Evolutionary conservation across 441 rosid genomes (phyloP).

Genomic region (Euphorbia celastroides): DNA sequence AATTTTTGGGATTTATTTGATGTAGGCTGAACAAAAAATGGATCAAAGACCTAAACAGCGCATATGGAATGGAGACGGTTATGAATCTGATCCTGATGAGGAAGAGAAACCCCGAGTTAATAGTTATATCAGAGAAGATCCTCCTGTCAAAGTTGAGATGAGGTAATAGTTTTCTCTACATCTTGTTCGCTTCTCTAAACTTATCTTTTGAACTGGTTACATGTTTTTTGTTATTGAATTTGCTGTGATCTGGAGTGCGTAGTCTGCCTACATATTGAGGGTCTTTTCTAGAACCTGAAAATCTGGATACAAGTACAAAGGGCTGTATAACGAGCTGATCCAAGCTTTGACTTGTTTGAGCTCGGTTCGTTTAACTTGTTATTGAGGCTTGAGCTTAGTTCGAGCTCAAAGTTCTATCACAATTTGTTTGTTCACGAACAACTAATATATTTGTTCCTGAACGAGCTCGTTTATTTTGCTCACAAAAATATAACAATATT

Average conservation of each 20-base stretch:
- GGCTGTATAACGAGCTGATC: too few relatives aligned
- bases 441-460: too few relatives aligned
- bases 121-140: conserved; percentile 28
- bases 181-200: background rate
- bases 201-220: background rate
- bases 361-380: too few relatives aligned
- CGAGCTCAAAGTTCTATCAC: too few relatives aligned
- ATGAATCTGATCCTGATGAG: conserved; percentile 72
- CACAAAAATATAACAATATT: too few relatives aligned
- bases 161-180: conserved; percentile 26
- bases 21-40: conserved; percentile 77
- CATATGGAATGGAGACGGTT: conserved; percentile 74
- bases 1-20: conserved; percentile 14
- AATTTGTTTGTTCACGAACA: too few relatives aligned
- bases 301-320: too few relatives aligned
- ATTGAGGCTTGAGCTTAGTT: too few relatives aligned
- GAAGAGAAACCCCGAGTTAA: conserved; percentile 48
- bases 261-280: background rate
- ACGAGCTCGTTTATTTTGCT: too few relatives aligned
- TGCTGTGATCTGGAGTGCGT: background rate
- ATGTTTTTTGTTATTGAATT: background rate
- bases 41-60: conserved; percentile 80
- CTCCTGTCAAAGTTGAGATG: conserved; percentile 30
- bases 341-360: too few relatives aligned
- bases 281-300: background rate